Conservation (phyloP, 371 early-diverging fungal genomes). For the Nematocida minor region DNA sequence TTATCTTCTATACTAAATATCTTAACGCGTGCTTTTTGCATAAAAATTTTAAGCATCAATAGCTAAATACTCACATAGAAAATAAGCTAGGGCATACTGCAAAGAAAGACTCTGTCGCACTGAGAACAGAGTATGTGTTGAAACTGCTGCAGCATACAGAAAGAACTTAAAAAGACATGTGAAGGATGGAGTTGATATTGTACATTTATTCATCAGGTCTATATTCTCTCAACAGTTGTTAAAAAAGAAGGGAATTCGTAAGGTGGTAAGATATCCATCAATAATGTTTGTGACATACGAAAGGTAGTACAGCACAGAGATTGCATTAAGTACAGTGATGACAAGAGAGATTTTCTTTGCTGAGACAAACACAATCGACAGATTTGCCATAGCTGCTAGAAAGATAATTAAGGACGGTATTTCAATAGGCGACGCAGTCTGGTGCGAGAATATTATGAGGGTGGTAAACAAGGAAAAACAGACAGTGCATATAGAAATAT, state of each 20-base stretch:
- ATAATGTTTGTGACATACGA: not conserved
- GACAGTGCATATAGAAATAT: not conserved
- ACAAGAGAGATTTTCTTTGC: not conserved
- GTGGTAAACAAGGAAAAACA: not conserved
- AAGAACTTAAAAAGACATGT: no score
- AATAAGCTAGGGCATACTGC: no score
- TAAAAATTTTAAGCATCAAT: conserved; percentile 18
- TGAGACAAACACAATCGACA: not conserved
- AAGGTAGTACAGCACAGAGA: not conserved
- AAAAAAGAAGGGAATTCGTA: conserved; percentile 1
- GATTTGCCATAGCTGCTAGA: not conserved
- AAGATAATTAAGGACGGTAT: not conserved
- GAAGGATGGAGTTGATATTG: no score
- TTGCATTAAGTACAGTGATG: not conserved
- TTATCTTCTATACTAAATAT: not conserved
- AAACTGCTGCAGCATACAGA: no score
- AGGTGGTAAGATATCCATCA: not conserved
- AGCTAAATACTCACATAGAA: no score
- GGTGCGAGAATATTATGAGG: not conserved
- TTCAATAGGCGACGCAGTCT: not conserved
- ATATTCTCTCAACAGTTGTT: not conserved
- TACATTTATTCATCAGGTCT: not conserved
- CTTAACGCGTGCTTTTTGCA: conserved; percentile 10
- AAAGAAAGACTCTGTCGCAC: no score
- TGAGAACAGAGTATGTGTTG: no score